phyloP scores from a whole-genome alignment of 2,329 filamentous ascomycete genomes.

The Boeremia exigua region DNA sequence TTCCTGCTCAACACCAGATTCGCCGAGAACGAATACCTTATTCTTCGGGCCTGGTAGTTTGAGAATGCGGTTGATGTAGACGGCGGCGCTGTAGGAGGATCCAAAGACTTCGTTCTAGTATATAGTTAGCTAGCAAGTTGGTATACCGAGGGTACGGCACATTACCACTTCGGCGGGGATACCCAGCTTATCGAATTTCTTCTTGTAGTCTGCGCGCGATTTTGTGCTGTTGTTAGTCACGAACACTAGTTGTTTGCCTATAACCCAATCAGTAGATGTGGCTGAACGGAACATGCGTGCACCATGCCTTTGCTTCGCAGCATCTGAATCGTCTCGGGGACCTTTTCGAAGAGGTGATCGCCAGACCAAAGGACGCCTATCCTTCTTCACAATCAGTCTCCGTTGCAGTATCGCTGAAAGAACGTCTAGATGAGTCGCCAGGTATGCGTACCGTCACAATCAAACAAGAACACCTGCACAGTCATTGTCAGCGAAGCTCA shows the following conservation, averaged over 20 bases:
- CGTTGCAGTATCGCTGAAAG: neutral
- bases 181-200: conserved; percentile 82
- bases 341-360: conserved; percentile 83
- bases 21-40: conserved; percentile 94
- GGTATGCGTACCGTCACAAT: conserved; percentile 81
- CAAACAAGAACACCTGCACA: conserved; percentile 83
- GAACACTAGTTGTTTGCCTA: conserved; percentile 91
- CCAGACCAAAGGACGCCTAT: conserved; percentile 96
- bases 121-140: conserved; percentile 7
- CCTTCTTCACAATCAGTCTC: conserved; percentile 51
- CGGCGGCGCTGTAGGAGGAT: conserved; percentile 90
- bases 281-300: too few relatives aligned
- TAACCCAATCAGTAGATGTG: conserved; percentile 1
- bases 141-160: conserved; percentile 16
- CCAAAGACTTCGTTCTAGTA: conserved; percentile 88
- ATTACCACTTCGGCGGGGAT: conserved; percentile 73
- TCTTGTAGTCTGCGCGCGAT: conserved; percentile 87
- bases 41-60: conserved; percentile 77
- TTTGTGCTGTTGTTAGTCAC: conserved; percentile 99
- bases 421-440: neutral
- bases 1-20: conserved; percentile 89
- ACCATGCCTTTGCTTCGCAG: conserved; percentile 77
- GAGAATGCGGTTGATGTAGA: conserved; percentile 95
- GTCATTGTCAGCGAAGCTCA: conserved; percentile 26
- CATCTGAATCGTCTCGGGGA: conserved; percentile 83